These are phyloP conservation scores for Adansonia gregorii DNA, from an alignment of 441 rosid genomes.

Conservation along the genomic window DNA sequence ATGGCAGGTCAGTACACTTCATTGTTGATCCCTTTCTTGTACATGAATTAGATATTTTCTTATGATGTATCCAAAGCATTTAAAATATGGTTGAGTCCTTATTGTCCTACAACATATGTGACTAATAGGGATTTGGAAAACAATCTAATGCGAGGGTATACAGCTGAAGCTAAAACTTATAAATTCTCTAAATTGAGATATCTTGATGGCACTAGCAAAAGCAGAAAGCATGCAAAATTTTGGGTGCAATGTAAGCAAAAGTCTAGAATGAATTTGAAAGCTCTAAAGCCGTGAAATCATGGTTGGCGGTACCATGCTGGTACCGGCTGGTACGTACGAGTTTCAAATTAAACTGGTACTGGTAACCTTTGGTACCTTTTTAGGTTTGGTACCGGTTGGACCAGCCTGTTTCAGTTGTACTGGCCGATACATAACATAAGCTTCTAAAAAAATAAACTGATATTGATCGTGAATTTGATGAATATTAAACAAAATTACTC, in stretches of 20 bases:
- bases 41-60: neutral
- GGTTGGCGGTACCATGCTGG: too few relatives aligned
- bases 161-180: neutral
- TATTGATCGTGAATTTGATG: too few relatives aligned
- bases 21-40: neutral
- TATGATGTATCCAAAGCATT: neutral
- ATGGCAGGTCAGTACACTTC: slow-evolving; percentile 59
- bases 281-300: neutral
- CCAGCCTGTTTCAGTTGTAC: too few relatives aligned
- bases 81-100: slow-evolving; percentile 8
- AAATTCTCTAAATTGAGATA: neutral
- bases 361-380: too few relatives aligned
- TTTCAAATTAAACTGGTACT: too few relatives aligned
- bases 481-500: too few relatives aligned
- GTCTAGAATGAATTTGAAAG: slow-evolving; percentile 13
- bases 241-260: slow-evolving; percentile 1
- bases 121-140: neutral
- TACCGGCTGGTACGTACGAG: too few relatives aligned
- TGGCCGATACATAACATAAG: too few relatives aligned
- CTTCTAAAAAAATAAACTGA: too few relatives aligned
- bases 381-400: too few relatives aligned
- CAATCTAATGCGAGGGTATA: neutral
- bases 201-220: neutral
- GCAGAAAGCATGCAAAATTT: neutral
- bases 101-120: neutral